Base-by-base conservation (phyloP, 2,329 filamentous ascomycete species). In the Colletotrichum tofieldiae region DNA sequence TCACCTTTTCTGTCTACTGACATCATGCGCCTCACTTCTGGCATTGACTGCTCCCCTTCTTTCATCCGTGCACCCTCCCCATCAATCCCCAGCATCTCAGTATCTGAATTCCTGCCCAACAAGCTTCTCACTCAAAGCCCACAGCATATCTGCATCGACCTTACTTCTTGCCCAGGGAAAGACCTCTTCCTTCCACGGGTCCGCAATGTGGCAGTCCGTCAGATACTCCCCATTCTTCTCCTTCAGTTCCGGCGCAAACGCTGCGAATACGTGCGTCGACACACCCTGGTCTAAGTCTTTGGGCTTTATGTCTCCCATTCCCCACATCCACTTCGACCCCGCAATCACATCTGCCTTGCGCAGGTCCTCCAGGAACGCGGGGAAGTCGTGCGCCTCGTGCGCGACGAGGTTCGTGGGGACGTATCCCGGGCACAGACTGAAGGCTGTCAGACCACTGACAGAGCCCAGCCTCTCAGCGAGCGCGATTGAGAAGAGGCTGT, bases 401-500 rank as follows among this genome's bases (percentile, higher is more conserved):
- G 49, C 49, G 23, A n/a, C 43, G n/a, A 73, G 67, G 63, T 73
- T 73, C 37, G 71, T 71, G 39, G 26, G 23, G 18, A 95, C 86
- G 72, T 91, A 87, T 32, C 93, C 92, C 0, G 90, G 88, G 75
- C 90, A 85, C 26, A 86, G 81, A 74, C 83, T 82, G 32, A 85
- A 84, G 51, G 81, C 79, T 1, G 84, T 80, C 23, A 87, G 81
- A 2, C 83, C 78, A 55, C 78, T 79, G 65, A 79, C 75, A 7
- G 29, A 79, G 37, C 73, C 73, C 16, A 73, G 58, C 49, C 47
- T 49, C 45, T 63, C 71, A 6, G 67, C 67, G 16, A 73, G 67
- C 16, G 41, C 56, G 45, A 73, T 4, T 18, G 71, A 64, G 51
- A 72, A 67, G 18, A 82, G 75, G n/a, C 76, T 71, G 54, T 77